phyloP scores from a whole-genome alignment of 257 asterid species.

The Solanum virginianum region DNA sequence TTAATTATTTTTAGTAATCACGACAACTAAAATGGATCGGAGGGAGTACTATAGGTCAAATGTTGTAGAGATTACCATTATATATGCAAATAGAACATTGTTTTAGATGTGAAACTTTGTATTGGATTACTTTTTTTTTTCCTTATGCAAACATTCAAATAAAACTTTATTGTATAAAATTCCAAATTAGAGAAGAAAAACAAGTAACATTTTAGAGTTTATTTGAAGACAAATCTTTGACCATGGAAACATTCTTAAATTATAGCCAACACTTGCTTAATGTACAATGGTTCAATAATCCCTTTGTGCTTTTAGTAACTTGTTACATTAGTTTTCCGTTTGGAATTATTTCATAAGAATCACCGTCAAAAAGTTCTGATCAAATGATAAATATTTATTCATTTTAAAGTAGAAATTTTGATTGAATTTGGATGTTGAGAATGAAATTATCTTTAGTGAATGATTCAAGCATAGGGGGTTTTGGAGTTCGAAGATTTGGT shows the following conservation, averaged over 20 bases:
- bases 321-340: not conserved
- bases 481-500: not conserved
- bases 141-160: not conserved
- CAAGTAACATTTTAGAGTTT: not conserved
- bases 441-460: not conserved
- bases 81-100: not conserved
- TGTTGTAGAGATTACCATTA: not conserved
- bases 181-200: not conserved
- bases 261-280: not conserved
- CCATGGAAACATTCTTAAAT: not conserved
- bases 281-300: not conserved
- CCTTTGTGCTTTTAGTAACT: not conserved
- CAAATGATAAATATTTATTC: not conserved
- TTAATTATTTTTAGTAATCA: not conserved
- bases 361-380: rapidly evolving
- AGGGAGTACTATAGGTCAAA: not conserved
- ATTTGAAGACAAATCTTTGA: slow-evolving; percentile 1
- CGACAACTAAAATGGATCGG: not conserved
- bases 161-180: not conserved
- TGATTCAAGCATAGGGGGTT: not conserved
- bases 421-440: rapidly evolving
- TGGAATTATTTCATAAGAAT: not conserved
- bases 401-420: not conserved
- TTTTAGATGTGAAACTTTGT: not conserved
- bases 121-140: not conserved